Evolutionary conservation across 768 basidiomycete genomes (phyloP).

Genomic region (Calocybe indica): DNA sequence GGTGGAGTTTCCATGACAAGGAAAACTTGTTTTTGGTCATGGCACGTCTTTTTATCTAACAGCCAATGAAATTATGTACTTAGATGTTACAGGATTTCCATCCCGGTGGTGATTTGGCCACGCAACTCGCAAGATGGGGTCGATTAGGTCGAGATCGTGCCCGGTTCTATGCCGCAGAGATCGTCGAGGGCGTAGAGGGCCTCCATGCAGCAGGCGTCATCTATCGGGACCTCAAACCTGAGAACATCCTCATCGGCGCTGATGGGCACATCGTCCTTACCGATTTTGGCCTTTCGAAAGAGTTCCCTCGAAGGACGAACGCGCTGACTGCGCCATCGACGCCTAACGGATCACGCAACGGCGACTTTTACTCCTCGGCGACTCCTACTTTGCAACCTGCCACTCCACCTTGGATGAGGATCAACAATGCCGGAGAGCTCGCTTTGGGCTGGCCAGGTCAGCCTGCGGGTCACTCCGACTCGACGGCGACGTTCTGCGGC

Average conservation of each 20-base stretch:
- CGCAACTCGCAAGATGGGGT: conserved; percentile 95
- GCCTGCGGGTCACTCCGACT: conserved; percentile 45
- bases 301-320: conserved; percentile 60
- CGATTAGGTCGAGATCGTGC: conserved; percentile 90
- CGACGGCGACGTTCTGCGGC: conserved; percentile 86
- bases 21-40: conserved; percentile 97
- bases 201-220: conserved; percentile 93
- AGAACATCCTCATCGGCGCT: conserved; percentile 90
- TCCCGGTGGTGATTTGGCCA: conserved; percentile 94
- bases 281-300: conserved; percentile 93
- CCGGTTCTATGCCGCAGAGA: conserved; percentile 95
- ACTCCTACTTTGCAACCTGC: conserved; percentile 38
- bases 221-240: conserved; percentile 95
- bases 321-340: conserved; percentile 51
- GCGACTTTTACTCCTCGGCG: conserved; percentile 50
- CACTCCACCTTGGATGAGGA: conserved; percentile 77
- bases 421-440: conserved; percentile 48
- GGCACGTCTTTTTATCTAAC: conserved; percentile 38
- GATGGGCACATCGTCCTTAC: conserved; percentile 97
- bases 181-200: conserved; percentile 94
- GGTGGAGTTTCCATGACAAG: conserved; percentile 98
- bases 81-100: conserved; percentile 68
- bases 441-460: conserved; percentile 54
- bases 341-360: conserved; percentile 39
- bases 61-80: conserved; percentile 7